These are phyloP conservation scores for Xylaria sp. DNA, from an alignment of 2,329 filamentous ascomycete genomes.

Conservation along the genomic window DNA sequence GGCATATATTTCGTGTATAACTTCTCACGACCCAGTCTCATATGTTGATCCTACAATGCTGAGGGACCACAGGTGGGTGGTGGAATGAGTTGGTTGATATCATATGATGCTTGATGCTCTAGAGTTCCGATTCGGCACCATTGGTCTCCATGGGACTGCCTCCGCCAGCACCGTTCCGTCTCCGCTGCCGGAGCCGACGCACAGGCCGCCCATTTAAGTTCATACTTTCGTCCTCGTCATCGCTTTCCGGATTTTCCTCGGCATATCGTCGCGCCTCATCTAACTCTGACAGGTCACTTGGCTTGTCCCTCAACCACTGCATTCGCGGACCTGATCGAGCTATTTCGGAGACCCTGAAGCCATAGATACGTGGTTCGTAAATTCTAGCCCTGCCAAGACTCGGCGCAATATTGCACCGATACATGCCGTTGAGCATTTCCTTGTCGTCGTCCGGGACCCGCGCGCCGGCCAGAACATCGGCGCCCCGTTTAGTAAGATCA, in stretches of 20 bases:
- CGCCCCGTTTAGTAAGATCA: conserved; percentile 80
- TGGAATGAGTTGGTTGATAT: background rate
- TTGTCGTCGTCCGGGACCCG: conserved; percentile 58
- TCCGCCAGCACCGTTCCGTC: conserved; percentile 60
- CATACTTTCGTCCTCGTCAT: conserved; percentile 66
- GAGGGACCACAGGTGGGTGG: background rate
- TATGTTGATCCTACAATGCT: background rate
- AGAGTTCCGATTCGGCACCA: conserved; percentile 68
- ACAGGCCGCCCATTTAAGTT: conserved; percentile 56
- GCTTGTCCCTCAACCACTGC: conserved; percentile 93
- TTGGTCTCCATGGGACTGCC: conserved; percentile 69
- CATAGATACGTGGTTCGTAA: conserved; percentile 96
- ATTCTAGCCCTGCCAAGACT: conserved; percentile 84
- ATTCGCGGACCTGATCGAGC: conserved; percentile 92
- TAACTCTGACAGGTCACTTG: conserved; percentile 80
- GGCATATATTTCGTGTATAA: conserved; percentile 3
- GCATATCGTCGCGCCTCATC: conserved; percentile 77
- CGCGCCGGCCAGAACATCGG: conserved; percentile 63
- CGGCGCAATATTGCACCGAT: conserved; percentile 86
- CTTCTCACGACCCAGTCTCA: background rate
- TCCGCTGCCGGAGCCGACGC: conserved; percentile 56
- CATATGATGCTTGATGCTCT: conserved; percentile 29
- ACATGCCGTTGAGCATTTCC: conserved; percentile 83
- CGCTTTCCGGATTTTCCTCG: conserved; percentile 64
- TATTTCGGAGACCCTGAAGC: conserved; percentile 92